Conservation (phyloP, 495 filamentous ascomycete species). For the Aspergillus asperescens region DNA sequence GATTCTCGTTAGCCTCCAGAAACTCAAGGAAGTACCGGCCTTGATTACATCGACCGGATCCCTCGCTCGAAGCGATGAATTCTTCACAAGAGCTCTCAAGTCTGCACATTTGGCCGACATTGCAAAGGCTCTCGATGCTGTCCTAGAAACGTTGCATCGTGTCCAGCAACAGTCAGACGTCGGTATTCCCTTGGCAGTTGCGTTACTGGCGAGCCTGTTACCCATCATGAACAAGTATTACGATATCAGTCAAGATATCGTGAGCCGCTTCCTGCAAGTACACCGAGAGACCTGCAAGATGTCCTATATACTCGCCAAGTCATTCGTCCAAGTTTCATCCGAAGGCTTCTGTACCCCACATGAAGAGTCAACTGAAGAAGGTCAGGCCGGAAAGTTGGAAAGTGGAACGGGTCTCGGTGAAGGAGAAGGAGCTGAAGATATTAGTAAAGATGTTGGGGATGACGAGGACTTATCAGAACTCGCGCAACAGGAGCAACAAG, state of each 20-base stretch:
- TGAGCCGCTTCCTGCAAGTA: conserved; percentile 49
- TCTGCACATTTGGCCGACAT: conserved; percentile 55
- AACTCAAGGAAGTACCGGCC: conserved; percentile 55
- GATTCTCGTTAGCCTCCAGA: conserved; percentile 69
- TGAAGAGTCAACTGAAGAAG: conserved; percentile 64
- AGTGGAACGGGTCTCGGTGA: conserved; percentile 95
- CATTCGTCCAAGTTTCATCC: conserved; percentile 66
- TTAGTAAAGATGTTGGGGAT: conserved; percentile 89
- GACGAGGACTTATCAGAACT: conserved; percentile 92
- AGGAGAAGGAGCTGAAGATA: conserved; percentile 90
- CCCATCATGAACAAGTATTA: conserved; percentile 75
- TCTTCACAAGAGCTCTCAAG: conserved; percentile 51
- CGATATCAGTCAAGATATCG: conserved; percentile 48
- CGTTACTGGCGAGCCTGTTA: conserved; percentile 58
- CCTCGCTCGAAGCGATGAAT: conserved; percentile 55
- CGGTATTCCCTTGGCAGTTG: conserved; percentile 45
- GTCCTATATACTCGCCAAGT: conserved; percentile 64
- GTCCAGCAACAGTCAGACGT: conserved; percentile 41
- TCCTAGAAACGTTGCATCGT: conserved; percentile 45
- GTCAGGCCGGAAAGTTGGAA: conserved; percentile 71
- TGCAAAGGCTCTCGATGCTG: conserved; percentile 42
- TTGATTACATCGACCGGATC: conserved; percentile 58
- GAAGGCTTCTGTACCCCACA: conserved; percentile 88
- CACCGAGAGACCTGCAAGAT: conserved; percentile 69
- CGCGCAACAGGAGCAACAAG: conserved; percentile 67